phyloP scores from a whole-genome alignment of 2,329 filamentous ascomycete species.

The Alternaria brassicae region DNA sequence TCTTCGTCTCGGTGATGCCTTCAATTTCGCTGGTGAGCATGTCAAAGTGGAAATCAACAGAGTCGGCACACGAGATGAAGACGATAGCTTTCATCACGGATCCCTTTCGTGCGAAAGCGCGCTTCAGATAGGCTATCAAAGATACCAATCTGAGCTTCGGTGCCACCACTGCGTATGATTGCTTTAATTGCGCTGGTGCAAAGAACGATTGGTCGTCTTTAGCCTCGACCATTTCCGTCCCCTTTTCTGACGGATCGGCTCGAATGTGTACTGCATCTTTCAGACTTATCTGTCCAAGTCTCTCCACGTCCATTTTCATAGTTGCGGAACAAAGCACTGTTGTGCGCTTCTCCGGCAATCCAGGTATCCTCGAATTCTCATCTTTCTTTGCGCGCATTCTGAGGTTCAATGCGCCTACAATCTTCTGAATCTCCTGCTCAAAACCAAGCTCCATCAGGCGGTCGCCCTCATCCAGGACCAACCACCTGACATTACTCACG shows the following conservation, averaged over 20 bases:
- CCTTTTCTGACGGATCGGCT: conserved; percentile 65
- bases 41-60: conserved; percentile 95
- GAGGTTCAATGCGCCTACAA: conserved; percentile 79
- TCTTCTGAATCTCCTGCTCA: conserved; percentile 88
- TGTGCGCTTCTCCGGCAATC: conserved; percentile 76
- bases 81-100: conserved; percentile 96
- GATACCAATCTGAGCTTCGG: conserved; percentile 91
- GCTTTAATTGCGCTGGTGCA: conserved; percentile 91
- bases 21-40: conserved; percentile 65
- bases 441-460: conserved; percentile 98
- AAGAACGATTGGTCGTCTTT: conserved; percentile 67
- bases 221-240: conserved; percentile 55
- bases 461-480: conserved; percentile 95
- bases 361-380: conserved; percentile 65
- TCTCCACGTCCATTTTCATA: conserved; percentile 97
- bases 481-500: conserved; percentile 87
- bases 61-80: conserved; percentile 96
- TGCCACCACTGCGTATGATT: conserved; percentile 85
- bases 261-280: conserved; percentile 91
- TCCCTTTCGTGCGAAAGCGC: conserved; percentile 85
- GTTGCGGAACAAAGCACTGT: conserved; percentile 96
- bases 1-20: conserved; percentile 35
- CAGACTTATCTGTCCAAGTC: conserved; percentile 90
- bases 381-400: conserved; percentile 66
- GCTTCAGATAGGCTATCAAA: conserved; percentile 81